Evolutionary conservation across 352 stramenopile species (phyloP).

Genomic region (Bremia lactucae): DNA sequence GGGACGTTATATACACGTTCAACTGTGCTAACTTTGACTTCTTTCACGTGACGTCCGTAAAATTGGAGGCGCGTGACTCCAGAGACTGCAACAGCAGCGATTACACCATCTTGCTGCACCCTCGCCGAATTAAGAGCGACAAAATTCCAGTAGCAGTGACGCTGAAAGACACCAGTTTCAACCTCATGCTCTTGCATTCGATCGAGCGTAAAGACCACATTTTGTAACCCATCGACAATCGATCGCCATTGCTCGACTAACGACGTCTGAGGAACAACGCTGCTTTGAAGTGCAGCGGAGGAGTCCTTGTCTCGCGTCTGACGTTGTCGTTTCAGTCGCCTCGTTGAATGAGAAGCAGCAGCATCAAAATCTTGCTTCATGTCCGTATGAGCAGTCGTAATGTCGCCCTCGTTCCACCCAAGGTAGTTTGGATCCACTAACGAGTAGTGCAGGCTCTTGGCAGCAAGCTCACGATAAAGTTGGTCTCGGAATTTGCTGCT

Average conservation of each 20-base stretch:
- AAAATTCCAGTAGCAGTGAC: conserved; percentile 21
- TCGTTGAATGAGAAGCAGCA: neutral
- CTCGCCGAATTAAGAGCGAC: conserved; percentile 11
- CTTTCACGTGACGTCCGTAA: conserved; percentile 5
- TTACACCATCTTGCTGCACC: conserved; percentile 12
- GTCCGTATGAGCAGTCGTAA: neutral
- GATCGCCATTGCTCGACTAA: conserved; percentile 24
- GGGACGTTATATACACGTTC: too few species aligned
- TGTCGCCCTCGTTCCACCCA: too few species aligned
- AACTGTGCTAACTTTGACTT: conserved; percentile 6
- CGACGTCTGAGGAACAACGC: conserved; percentile 1
- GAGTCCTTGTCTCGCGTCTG: conserved; percentile 7
- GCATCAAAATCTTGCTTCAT: neutral
- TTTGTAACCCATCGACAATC: conserved; percentile 26
- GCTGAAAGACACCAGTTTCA: conserved; percentile 4
- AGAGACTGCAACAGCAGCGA: conserved; percentile 9
- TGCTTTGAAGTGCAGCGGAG: neutral
- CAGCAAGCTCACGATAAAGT: conserved; percentile 19
- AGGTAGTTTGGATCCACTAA: conserved; percentile 25
- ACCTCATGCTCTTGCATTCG: conserved; percentile 10
- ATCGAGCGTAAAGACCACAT: conserved; percentile 24
- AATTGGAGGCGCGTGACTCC: conserved; percentile 26
- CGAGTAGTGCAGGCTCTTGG: conserved; percentile 26
- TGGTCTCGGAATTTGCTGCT: neutral
- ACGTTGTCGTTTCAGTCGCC: conserved; percentile 9